Evolutionary conservation across 129 eudicot genomes (phyloP).

Genomic region (Solidago caesia): DNA sequence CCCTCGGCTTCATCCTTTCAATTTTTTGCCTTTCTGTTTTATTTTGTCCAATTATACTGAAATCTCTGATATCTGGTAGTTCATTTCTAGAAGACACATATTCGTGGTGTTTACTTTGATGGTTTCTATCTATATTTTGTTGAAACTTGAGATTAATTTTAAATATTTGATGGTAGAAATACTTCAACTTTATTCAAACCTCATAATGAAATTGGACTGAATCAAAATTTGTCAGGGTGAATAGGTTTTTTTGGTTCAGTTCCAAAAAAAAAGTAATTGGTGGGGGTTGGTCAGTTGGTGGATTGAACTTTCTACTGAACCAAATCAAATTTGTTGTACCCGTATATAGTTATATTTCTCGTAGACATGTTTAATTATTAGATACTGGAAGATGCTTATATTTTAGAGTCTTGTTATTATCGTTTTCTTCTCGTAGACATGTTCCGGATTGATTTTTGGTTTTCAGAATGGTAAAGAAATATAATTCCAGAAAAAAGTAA

Average conservation of each 20-base stretch:
- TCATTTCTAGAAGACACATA: background rate
- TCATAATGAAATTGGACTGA: background rate
- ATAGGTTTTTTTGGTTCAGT: no score
- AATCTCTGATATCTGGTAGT: no score
- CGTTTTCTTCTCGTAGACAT: background rate
- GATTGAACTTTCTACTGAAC: no score
- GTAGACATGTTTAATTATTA: no score
- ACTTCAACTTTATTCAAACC: background rate
- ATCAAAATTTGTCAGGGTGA: background rate
- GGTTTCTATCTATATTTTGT: background rate
- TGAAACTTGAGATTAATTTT: background rate
- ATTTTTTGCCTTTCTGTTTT: no score
- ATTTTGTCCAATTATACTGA: no score
- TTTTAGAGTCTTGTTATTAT: background rate
- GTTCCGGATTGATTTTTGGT: background rate
- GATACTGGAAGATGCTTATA: conserved; percentile 1
- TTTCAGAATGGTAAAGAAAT: background rate
- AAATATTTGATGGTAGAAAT: background rate
- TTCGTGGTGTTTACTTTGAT: background rate
- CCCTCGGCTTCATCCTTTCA: no score
- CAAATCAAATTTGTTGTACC: no score
- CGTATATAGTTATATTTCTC: no score
- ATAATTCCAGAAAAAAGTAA: background rate
- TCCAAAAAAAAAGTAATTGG: no score
- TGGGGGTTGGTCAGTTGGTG: no score